Evolutionary conservation across 441 rosid species (phyloP), one percentile per base, ranked within the genome.

Genomic region (Gossypium lobatum): DNA sequence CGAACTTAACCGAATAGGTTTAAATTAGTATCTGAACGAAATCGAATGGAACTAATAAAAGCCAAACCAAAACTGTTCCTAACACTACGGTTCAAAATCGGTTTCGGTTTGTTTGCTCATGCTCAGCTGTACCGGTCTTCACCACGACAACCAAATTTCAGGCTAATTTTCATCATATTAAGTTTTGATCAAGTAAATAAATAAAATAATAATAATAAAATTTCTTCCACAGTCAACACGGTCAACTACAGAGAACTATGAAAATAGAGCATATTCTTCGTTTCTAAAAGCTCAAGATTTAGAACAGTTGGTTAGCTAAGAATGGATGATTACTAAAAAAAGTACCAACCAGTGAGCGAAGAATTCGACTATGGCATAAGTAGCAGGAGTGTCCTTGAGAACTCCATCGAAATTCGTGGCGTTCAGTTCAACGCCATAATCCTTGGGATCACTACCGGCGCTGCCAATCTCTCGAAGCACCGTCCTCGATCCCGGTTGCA

Each of bases 311-410:
- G 39, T 39, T 1, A 57, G 20, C 64, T n/a, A 18, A 2, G n/a
- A 37, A 0, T 2, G 42, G 59, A 34, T 17, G 31, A 42, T 7
- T 17, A 37, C 1, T 23, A 10, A 5, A 61, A 23, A 21, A 74
- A 68, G 69, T 46, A 72, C 91, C 78, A 26, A 95, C 99, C 98
- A 95, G 82, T 87, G 81, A 77, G 99, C 99, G 79, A 86, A 95
- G 88, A 93, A 95, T 70, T 95, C 98, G 72, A 95, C 96, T 65
- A 95, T 67, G 28, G 93, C 93, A 73, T 80, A 85, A 64, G 90
- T 74, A 71, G 96, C 95, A 4, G 97, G 91, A 23, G 96, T 88
- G 31, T 82, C 87, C 50, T 79, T 68, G 61, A 93, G 86, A 72
- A 87, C 85, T 6, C 83, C 75, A 78, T 89, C 93, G 85, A 95